phyloP scores from a whole-genome alignment of 306 rosid genomes.

The Fragaria vesca region DNA sequence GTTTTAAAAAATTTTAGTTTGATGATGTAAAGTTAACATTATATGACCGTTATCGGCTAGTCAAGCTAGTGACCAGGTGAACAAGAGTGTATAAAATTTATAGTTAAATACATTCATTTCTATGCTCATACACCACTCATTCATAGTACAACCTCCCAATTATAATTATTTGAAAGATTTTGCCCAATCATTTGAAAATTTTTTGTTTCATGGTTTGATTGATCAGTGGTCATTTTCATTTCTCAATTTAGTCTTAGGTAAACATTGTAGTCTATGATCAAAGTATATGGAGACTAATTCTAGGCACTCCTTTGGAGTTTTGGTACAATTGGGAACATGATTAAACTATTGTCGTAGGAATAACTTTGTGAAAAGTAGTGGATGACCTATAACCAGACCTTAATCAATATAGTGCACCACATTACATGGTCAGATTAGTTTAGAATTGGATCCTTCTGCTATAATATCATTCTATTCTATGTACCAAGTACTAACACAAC shows the following conservation, averaged over 20 bases:
- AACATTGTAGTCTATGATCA: not conserved
- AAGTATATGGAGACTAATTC: too few species aligned
- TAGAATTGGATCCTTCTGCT: constrained; percentile 18
- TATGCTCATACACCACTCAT: too few species aligned
- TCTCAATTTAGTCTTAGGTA: not conserved
- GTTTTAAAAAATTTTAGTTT: too few species aligned
- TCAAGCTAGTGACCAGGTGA: too few species aligned
- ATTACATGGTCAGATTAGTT: constrained; percentile 5
- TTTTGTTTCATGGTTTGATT: not conserved
- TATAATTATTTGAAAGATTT: not conserved
- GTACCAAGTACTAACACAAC: not conserved
- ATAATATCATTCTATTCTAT: not conserved
- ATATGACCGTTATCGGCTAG: not conserved
- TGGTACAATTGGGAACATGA: not conserved
- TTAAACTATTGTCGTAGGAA: constrained; percentile 14
- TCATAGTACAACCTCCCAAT: too few species aligned
- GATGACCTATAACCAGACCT: constrained; percentile 4
- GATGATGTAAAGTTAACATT: not conserved
- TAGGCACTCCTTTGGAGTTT: too few species aligned
- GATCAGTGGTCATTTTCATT: not conserved
- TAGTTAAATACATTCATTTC: too few species aligned
- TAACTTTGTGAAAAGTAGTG: constrained; percentile 23
- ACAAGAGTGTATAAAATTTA: too few species aligned
- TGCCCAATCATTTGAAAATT: not conserved
- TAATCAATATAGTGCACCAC: constrained; percentile 1